phyloP scores from a whole-genome alignment of 1,139 yeast genomes.

The Zygotorulaspora mrakii region DNA sequence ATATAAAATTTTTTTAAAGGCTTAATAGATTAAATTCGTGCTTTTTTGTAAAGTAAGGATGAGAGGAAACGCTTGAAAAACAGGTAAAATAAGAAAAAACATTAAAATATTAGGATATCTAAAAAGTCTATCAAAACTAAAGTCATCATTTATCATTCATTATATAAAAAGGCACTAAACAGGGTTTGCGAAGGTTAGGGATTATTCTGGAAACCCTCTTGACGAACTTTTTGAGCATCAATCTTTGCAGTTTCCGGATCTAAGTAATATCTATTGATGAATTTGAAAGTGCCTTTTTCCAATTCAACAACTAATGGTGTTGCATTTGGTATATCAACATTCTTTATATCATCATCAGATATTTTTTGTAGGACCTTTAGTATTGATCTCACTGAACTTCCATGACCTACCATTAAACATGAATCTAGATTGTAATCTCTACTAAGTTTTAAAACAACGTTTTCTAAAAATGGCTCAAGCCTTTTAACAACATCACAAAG shows the following conservation, averaged over 20 bases:
- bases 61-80: too few species aligned
- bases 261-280: slow-evolving; percentile 49
- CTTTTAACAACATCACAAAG: slow-evolving; percentile 61
- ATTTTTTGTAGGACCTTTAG: slow-evolving; percentile 56
- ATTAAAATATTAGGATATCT: too few species aligned
- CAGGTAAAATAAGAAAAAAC: too few species aligned
- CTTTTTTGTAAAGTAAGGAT: too few species aligned
- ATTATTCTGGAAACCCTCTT: slow-evolving; percentile 48
- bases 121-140: background rate
- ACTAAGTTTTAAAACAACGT: slow-evolving; percentile 42
- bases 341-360: slow-evolving; percentile 59
- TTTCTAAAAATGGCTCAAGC: slow-evolving; percentile 51
- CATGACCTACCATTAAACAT: slow-evolving; percentile 69
- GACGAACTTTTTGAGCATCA: slow-evolving; percentile 62
- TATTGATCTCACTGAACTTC: slow-evolving; percentile 67
- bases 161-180: background rate
- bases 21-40: too few species aligned
- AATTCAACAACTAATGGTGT: slow-evolving; percentile 63
- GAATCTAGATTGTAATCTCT: slow-evolving; percentile 43
- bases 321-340: slow-evolving; percentile 73
- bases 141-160: slow-evolving; percentile 5
- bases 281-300: slow-evolving; percentile 43
- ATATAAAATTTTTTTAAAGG: too few species aligned
- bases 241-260: slow-evolving; percentile 66
- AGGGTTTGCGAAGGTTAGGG: slow-evolving; percentile 13